phyloP scores from a whole-genome alignment of 2,329 filamentous ascomycete genomes.

The Scorias spongiosa region DNA sequence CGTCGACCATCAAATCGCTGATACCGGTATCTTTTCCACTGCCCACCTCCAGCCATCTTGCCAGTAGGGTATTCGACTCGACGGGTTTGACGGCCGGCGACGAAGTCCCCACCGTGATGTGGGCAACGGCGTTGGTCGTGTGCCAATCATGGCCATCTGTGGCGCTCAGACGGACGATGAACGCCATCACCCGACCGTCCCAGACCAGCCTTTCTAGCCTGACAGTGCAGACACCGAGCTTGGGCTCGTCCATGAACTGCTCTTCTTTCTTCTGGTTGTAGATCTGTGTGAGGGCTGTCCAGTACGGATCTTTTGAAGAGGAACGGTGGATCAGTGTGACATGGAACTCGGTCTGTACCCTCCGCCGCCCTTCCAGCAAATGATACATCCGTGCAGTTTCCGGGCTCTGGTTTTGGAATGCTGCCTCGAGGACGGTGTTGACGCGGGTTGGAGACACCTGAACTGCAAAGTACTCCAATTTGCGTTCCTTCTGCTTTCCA shows the following conservation, averaged over 20 bases:
- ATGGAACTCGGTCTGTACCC: constrained; percentile 77
- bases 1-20: constrained; percentile 37
- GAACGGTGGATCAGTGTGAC: constrained; percentile 84
- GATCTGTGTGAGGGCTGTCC: constrained; percentile 55
- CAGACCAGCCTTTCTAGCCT: constrained; percentile 57
- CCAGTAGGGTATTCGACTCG: constrained; percentile 79
- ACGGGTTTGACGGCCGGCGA: constrained; percentile 66
- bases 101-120: constrained; percentile 80
- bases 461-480: constrained; percentile 52
- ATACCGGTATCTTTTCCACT: constrained; percentile 37
- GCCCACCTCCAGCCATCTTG: constrained; percentile 54
- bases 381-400: constrained; percentile 54
- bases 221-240: constrained; percentile 50
- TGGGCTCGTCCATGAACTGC: constrained; percentile 28
- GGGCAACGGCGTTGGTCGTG: constrained; percentile 63
- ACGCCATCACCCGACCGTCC: constrained; percentile 77
- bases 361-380: constrained; percentile 55
- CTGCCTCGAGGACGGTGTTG: constrained; percentile 46
- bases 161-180: constrained; percentile 56
- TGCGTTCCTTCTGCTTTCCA: constrained; percentile 33
- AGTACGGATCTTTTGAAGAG: constrained; percentile 47
- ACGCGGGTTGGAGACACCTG: constrained; percentile 38
- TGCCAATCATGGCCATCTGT: constrained; percentile 36
- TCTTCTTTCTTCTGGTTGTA: constrained; percentile 29
- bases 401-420: constrained; percentile 46